Conservation (phyloP, 140 eudicot species). For the Stevia rebaudiana region DNA sequence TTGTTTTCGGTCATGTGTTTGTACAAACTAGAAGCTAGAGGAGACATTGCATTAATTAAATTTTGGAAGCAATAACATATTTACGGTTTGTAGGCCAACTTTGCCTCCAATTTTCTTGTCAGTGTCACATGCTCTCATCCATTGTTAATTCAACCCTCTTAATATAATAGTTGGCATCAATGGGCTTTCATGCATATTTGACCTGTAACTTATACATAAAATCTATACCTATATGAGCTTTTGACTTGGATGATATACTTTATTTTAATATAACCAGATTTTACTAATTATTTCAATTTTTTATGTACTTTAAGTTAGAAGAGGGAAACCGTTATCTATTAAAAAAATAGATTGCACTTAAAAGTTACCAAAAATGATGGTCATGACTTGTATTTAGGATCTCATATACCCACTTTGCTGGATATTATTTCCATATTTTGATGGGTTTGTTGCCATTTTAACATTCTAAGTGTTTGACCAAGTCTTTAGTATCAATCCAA, state of each 20-base stretch:
- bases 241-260: constrained; percentile 7
- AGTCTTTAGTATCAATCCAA: constrained; percentile 4
- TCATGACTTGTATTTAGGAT: constrained; percentile 25
- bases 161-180: constrained; percentile 10
- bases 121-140: constrained; percentile 49
- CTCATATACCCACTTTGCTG: constrained; percentile 24
- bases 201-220: constrained; percentile 17
- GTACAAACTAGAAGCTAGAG: constrained; percentile 12
- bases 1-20: constrained; percentile 20
- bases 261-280: neutral
- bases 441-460: constrained; percentile 27
- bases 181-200: constrained; percentile 8
- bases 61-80: constrained; percentile 1
- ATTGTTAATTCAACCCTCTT: constrained; percentile 27
- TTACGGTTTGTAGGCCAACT: constrained; percentile 31
- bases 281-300: neutral
- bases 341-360: neutral
- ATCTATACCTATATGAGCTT: neutral
- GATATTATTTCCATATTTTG: constrained; percentile 23
- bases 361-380: constrained; percentile 22
- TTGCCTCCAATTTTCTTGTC: constrained; percentile 46
- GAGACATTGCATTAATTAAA: constrained; percentile 29
- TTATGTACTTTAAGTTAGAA: constrained; percentile 13
- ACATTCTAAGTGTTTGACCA: constrained; percentile 18
- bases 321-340: constrained; percentile 5